A percentile compares a stretch with the other conserved stretches of the same genome.
These are phyloP conservation scores for Aspergillus ochraceoroseus DNA, from an alignment of 2,329 filamentous ascomycete species.

Conservation along the genomic window DNA sequence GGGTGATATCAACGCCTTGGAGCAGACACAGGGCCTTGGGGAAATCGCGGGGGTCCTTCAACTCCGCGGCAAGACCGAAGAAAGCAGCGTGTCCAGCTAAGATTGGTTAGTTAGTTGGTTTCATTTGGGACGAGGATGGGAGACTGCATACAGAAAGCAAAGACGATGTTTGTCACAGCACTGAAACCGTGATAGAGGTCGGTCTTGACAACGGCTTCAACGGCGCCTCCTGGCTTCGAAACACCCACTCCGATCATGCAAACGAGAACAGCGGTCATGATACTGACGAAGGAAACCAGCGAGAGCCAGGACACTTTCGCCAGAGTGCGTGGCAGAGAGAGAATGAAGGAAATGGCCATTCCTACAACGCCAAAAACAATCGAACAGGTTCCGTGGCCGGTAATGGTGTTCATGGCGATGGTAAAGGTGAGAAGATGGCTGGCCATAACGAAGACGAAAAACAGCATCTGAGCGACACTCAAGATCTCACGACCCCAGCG, in stretches of 20 bases:
- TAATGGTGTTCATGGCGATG: constrained; percentile 63
- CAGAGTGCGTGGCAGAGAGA: constrained; percentile 59
- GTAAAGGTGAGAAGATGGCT: constrained; percentile 68
- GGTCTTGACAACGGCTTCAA: constrained; percentile 40
- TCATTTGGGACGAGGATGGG: constrained; percentile 41
- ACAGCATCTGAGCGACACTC: constrained; percentile 57
- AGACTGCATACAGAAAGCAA: constrained; percentile 57
- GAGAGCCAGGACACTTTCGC: constrained; percentile 60
- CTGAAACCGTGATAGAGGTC: constrained; percentile 55
- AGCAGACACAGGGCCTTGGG: constrained; percentile 59
- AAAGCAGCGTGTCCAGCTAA: constrained; percentile 60
- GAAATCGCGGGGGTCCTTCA: constrained; percentile 58
- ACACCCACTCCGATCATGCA: constrained; percentile 63
- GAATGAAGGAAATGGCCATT: constrained; percentile 53
- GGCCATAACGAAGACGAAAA: constrained; percentile 64
- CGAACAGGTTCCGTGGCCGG: constrained; percentile 57
- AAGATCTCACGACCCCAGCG: constrained; percentile 58
- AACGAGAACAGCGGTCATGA: constrained; percentile 59
- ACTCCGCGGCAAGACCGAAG: constrained; percentile 61
- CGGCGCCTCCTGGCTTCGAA: constrained; percentile 37
- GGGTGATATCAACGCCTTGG: constrained; percentile 54
- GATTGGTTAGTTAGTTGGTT: constrained; percentile 52
- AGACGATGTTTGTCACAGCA: constrained; percentile 63
- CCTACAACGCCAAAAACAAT: constrained; percentile 61
- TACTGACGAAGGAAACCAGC: constrained; percentile 60